Base-by-base conservation (phyloP, 176 grass and related monocot species). In the Zoysia pacifica region DNA sequence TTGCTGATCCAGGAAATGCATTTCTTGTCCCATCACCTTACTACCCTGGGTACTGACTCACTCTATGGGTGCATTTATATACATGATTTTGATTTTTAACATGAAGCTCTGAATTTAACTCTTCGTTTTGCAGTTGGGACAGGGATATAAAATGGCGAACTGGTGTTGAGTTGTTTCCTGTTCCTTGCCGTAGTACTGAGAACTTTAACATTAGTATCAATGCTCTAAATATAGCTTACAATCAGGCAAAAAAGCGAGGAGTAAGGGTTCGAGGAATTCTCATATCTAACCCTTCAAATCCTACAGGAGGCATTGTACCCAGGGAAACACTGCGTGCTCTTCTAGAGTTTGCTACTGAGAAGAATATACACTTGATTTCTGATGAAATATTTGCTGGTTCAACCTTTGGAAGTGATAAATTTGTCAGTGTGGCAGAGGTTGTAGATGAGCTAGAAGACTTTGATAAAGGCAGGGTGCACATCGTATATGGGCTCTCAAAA, bases 21-120 rank as follows among this genome's bases (percentile, higher is more conserved):
- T 91, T 99, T 85, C 93, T 99, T 80, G 96, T 95, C 67, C 90
- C 96, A 53, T 99, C 96, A 82, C 96, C 96, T 59, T 99, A 99
- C 83, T 95, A 99, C 65, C 96, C 93, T 51, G 96, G 92, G 92
- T 95, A 85, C 50, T 35, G 77, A 36, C 77, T 78, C 6, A 4
- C 58, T 48, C 55, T 76, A 9, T 75, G 40, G 67, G 78, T 59
- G 66, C 7, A 37, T 54, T 65, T 69, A 1, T 48, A 39, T 47
- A 2, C 44, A 54, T 38, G 18, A 3, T 61, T 77, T 72, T 76
- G 18, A 50, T 80, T 9, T 65, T 66, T 51, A 69, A 65, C 16
- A 3, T 39, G 9, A 60, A 50, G 18, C 64, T 4, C 56, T 66
- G n/a, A 79, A 55, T 51, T 60, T 11, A 0, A 35, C 58, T 52